Base-by-base conservation (phyloP, 2,329 filamentous ascomycete genomes). In the Myriosclerotinia scirpicola region DNA sequence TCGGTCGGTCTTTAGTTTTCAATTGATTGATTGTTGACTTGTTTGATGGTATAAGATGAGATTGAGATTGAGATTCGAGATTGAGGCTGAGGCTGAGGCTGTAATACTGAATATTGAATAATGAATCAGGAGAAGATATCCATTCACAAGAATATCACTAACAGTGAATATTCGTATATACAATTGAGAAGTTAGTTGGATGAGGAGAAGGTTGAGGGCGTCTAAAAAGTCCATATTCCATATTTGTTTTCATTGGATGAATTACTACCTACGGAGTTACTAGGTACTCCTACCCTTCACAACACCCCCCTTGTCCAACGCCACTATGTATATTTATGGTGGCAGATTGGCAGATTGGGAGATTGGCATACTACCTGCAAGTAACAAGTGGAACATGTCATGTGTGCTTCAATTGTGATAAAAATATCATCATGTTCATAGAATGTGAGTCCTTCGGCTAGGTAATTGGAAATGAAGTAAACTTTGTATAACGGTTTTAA, bases 281-380 rank as follows among this genome's bases (percentile, higher is more conserved):
- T 36, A 5, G 38, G 38, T 50, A n/a, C n/a, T 62, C 46, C 50
- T 22, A 20, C 40, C 26, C 15, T 36, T 55, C 26, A 55, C 38
- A 15, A 17, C 46, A 54, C 30, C 52, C 30, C 52, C 62, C 62
- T 48, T 48, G 53, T 58, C 34, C 53, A 65, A 44, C 62, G 53
- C 62, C 62, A 64, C 62, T 64, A 20, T 15, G 42, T 64, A 56
- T 40, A 58, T 64, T 64, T 58, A 46, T 58, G 42, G 42, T 62
- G 44, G 34, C 30, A 54, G 52, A 5, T 14, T 14, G 30, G 12
- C 6, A 40, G 38, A 60, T 30, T 60, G 56, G 42, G 20, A 60
- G 56, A 60, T 60, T 54, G 15, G 2, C 42, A 15, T 20, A 11
- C 26, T 63, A 30, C 48, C 38, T 63, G 50, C 44, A 38, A 26